Evolutionary conservation across 2,329 filamentous ascomycete species (phyloP), one percentile per base, ranked within the genome.

Genomic region (Myriosclerotinia duriaeana): DNA sequence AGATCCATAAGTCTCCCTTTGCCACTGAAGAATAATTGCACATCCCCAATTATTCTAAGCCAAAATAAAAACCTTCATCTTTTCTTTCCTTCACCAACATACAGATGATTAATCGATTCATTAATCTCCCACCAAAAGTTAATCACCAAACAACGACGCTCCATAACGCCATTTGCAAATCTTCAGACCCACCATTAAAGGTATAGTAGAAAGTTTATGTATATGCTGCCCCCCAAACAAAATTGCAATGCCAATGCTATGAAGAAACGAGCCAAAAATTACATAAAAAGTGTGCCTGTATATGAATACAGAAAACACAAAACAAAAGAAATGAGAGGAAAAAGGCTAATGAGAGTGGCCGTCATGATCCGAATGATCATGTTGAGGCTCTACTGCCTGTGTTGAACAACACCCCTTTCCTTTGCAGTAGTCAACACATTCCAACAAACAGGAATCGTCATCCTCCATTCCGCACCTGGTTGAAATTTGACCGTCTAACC

Each of bases 371-470:
- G 69, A 71, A 61, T 76, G 72, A 50, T 70, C 63, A 53, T 74
- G 69, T 59, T 73, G 69, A n/a, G 71, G 54, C 36, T 72, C 71
- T 26, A 62, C 64, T 40, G 71, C 68, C 6, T 70, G 55, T 30
- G 71, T 70, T 64, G 65, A 58, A 63, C 76, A 78, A 60, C 76
- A 78, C 12, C 73, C 72, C 34, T 72, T 73, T 50, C 71, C 74
- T 69, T 77, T 75, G 60, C 75, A 75, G 26, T 76, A 70, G 65
- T 78, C 76, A 12, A 76, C 70, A 63, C 74, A 77, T 66, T 76
- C 75, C 44, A 77, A 67, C 15, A 77, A 67, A 55, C 76, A 77
- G 2, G 66, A 67, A 56, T 77, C 73, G 8, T 70, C 70, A 58
- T 74, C 71, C 5, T 55, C 68, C n/a, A 71, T 69, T 3, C 72